Conservation (phyloP, 208 protist species). For the Trypanosoma melophagium region DNA sequence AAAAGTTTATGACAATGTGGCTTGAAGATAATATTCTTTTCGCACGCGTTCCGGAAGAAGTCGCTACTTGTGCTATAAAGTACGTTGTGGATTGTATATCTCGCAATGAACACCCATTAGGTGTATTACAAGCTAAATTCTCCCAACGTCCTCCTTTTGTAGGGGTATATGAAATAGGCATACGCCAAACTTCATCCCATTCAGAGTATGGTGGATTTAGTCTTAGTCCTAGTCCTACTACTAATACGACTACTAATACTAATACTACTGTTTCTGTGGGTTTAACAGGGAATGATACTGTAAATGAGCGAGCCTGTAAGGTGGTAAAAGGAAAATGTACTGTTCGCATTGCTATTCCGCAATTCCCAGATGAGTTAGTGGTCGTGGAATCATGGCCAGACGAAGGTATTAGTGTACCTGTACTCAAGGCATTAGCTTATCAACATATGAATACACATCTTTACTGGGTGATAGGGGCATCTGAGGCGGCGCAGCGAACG, state of each 20-base stretch:
- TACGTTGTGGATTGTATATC: conserved; percentile 46
- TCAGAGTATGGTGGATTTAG: too few relatives aligned
- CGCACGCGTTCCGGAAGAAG: conserved; percentile 5
- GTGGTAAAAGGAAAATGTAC: conserved; percentile 1
- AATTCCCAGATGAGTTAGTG: conserved; percentile 41
- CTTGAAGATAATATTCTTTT: conserved; percentile 8
- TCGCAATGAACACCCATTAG: conserved; percentile 37
- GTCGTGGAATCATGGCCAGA: conserved; percentile 51
- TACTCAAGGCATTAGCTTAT: neutral
- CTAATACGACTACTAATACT: neutral
- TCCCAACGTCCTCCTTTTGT: neutral
- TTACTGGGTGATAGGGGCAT: conserved; percentile 35
- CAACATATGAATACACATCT: conserved; percentile 17
- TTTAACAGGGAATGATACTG: conserved; percentile 3
- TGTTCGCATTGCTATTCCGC: conserved; percentile 21
- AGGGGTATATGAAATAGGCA: too few relatives aligned
- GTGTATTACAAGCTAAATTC: conserved; percentile 28
- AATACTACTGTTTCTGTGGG: neutral
- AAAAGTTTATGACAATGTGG: conserved; percentile 16
- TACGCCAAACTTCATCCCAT: too few relatives aligned
- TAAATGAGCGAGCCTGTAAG: neutral
- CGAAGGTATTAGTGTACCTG: conserved; percentile 14
- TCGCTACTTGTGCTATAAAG: conserved; percentile 28
- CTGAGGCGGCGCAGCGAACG: conserved; percentile 26
- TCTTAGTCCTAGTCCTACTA: neutral